These are phyloP conservation scores for Phylloporus sp. DNA, from an alignment of 768 basidiomycete species.

Conservation along the genomic window DNA sequence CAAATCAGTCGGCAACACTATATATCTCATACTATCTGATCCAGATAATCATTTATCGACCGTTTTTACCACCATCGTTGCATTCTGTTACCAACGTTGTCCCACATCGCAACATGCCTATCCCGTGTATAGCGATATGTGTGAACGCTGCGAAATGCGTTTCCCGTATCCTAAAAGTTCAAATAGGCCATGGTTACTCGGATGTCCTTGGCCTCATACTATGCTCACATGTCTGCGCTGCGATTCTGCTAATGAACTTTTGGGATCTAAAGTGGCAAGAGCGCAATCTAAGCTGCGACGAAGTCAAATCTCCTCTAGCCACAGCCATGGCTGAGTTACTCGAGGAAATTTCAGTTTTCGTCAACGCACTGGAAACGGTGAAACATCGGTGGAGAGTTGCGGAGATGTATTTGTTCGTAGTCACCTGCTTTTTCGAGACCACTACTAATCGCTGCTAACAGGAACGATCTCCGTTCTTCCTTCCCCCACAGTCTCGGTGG, in stretches of 20 bases:
- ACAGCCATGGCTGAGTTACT: constrained; percentile 30
- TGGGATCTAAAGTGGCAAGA: constrained; percentile 56
- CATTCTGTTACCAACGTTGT: constrained; percentile 20
- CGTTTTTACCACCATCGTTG: constrained; percentile 51
- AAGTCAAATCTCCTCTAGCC: constrained; percentile 29
- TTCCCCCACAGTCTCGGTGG: constrained; percentile 25
- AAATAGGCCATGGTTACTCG: constrained; percentile 43
- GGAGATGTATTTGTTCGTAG: constrained; percentile 36
- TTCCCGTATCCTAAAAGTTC: constrained; percentile 54
- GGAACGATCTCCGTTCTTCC: constrained; percentile 27
- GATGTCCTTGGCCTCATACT: constrained; percentile 43
- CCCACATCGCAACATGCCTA: constrained; percentile 32
- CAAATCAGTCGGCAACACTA: constrained; percentile 55
- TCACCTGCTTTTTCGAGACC: constrained; percentile 10
- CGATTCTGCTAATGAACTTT: constrained; percentile 50
- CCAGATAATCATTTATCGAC: constrained; percentile 67
- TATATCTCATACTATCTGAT: constrained; percentile 56
- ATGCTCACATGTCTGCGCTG: constrained; percentile 48
- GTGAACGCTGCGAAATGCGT: constrained; percentile 58
- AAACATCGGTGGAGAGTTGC: constrained; percentile 31
- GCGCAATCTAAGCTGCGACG: constrained; percentile 28
- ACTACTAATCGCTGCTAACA: constrained; percentile 33
- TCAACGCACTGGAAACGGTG: constrained; percentile 25
- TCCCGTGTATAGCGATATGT: constrained; percentile 56
- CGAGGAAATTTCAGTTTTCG: constrained; percentile 26